These are phyloP conservation scores for Geosmithia flava DNA, from an alignment of 2,329 filamentous ascomycete species.

Conservation along the genomic window DNA sequence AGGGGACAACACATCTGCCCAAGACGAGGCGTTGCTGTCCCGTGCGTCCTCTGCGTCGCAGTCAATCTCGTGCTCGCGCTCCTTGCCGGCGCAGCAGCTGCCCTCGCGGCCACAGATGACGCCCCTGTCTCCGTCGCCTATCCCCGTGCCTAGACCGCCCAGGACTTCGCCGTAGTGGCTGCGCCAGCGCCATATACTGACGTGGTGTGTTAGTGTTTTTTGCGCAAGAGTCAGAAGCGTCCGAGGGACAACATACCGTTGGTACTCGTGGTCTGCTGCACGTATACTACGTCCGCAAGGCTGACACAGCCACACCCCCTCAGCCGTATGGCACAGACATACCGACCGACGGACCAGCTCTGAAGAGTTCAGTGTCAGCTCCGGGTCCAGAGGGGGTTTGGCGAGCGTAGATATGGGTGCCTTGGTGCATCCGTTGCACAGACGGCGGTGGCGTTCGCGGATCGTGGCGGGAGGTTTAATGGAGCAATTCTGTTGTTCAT, in stretches of 20 bases:
- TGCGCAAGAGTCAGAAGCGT: background rate
- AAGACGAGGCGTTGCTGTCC: conserved; percentile 15
- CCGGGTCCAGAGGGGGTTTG: conserved; percentile 28
- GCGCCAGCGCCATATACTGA: conserved; percentile 77
- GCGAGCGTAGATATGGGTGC: conserved; percentile 51
- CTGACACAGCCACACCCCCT: conserved; percentile 72
- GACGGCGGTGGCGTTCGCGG: conserved; percentile 64
- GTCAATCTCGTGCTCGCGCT: conserved; percentile 74
- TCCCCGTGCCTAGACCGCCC: conserved; percentile 70
- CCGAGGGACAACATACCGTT: conserved; percentile 34
- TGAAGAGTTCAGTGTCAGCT: conserved; percentile 31
- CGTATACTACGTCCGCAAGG: conserved; percentile 66
- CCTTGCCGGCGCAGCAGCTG: conserved; percentile 63
- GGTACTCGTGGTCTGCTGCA: conserved; percentile 45
- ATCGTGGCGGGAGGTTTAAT: conserved; percentile 65
- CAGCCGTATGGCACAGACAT: conserved; percentile 34
- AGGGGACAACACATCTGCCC: background rate
- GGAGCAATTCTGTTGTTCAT: conserved; percentile 63
- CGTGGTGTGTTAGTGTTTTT: background rate
- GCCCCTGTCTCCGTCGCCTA: conserved; percentile 78
- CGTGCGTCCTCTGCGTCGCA: conserved; percentile 68
- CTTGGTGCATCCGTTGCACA: conserved; percentile 65
- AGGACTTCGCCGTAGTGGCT: conserved; percentile 73
- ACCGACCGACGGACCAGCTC: conserved; percentile 43
- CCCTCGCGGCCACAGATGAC: conserved; percentile 74